phyloP scores from a whole-genome alignment of 2,329 filamentous ascomycete genomes.

The Aureobasidium melanogenum region DNA sequence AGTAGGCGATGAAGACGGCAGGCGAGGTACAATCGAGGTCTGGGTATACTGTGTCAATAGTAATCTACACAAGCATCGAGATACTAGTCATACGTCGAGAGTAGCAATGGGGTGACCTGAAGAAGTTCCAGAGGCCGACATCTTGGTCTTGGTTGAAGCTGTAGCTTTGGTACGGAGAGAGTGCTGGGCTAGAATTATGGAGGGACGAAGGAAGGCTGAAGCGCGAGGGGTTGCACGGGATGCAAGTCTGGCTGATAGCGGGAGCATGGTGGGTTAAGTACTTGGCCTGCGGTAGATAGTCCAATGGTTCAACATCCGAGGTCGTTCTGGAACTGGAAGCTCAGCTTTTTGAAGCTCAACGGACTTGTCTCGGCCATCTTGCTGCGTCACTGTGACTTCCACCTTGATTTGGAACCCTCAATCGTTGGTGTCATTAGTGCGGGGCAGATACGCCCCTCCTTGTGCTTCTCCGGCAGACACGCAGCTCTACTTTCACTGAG shows the following conservation, averaged over 20 bases:
- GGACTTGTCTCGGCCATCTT: neutral
- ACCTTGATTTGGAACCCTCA: neutral
- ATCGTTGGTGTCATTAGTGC: neutral
- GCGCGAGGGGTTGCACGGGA: conserved; percentile 1
- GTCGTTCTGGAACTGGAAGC: neutral
- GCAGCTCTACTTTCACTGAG: neutral
- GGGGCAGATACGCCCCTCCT: neutral
- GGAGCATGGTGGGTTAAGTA: conserved; percentile 4
- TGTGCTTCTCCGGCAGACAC: neutral
- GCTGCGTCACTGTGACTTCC: conserved; percentile 1
- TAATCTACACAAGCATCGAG: neutral
- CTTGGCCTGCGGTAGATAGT: neutral
- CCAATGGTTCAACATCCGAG: neutral
- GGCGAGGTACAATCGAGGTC: conserved; percentile 57
- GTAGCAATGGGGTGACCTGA: conserved; percentile 25
- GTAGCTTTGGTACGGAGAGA: neutral
- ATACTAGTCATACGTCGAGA: conserved; percentile 19
- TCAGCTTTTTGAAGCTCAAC: neutral
- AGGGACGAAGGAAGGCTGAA: neutral
- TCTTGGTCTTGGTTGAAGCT: conserved; percentile 16
- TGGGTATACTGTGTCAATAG: conserved; percentile 26
- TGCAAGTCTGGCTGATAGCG: conserved; percentile 6
- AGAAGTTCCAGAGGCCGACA: conserved; percentile 21
- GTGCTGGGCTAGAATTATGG: neutral
- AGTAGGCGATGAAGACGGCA: conserved; percentile 60